Evolutionary conservation across 2,329 filamentous ascomycete genomes (phyloP), one percentile per base, ranked within the genome.

Genomic region (Chrysosporium keratinophilum): DNA sequence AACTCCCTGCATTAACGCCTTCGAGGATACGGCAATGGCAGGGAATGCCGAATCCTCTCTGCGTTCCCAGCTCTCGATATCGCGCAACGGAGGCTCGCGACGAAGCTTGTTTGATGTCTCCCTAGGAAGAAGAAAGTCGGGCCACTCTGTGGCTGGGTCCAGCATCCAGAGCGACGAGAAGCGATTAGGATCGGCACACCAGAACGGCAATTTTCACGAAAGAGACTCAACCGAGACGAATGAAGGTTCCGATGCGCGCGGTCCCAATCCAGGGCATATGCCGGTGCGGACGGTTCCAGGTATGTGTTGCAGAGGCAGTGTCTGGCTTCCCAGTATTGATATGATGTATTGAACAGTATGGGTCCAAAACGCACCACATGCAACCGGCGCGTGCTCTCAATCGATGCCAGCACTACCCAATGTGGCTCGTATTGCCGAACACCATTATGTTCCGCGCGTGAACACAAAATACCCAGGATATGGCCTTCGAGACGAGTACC

Each of bases 381-480:
- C 17, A 28, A 52, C 41, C 3, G 28, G 40, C 23, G 17, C 28
- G 15, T 45, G 10, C 10, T 47, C 57, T 14, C 55, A 42, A 42
- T 49, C 45, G 17, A 46, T 52, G 15, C 55, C 54, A 14, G 12
- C 50, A 11, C 44, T 57, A 28, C 59, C 57, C 14, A 23, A 51
- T 23, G 42, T 46, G 3, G 59, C 47, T 12, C 55, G 44, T 31
- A 47, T 59, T 52, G 59, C 50, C 33, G 56, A 53, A 47, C 60
- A 63, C 44, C 54, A 57, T 42, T 58, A 50, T 49, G 33, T 44
- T 34, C 47, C 55, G 5, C 53, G 54, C 37, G 34, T 44, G 9
- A 52, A 39, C 15, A 14, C 37, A 19, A 4, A 3, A 3, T 44
- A 43, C 34, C 31, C 28, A 28, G 41, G 23, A 19, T 49, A 44